Conservation (phyloP, 2,329 filamentous ascomycete species). For the Paramyrothecium sp. region DNA sequence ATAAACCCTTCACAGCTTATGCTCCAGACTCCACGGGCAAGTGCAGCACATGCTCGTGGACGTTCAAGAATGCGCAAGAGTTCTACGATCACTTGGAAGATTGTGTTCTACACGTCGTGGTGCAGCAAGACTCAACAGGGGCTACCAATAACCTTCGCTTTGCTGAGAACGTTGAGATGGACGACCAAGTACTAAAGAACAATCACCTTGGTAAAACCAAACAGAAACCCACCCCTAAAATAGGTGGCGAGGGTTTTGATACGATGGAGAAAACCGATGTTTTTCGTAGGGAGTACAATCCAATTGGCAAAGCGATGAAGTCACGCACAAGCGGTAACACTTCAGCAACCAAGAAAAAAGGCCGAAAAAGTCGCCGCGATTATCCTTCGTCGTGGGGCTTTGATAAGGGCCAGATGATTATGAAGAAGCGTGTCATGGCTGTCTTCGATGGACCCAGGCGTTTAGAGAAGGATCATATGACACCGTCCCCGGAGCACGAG, state of each 20-base stretch:
- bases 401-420: slow-evolving; percentile 89
- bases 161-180: too few species aligned
- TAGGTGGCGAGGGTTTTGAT: slow-evolving; percentile 56
- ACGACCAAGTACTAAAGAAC: slow-evolving; percentile 63
- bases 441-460: slow-evolving; percentile 89
- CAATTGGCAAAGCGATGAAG: too few species aligned
- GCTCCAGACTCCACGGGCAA: too few species aligned
- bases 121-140: slow-evolving; percentile 69
- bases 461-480: slow-evolving; percentile 98
- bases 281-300: too few species aligned
- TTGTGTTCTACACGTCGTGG: slow-evolving; percentile 69
- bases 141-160: too few species aligned
- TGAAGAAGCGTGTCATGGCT: slow-evolving; percentile 94
- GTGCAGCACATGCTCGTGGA: slow-evolving; percentile 90
- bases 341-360: slow-evolving; percentile 56
- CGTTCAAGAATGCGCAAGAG: slow-evolving; percentile 90
- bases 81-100: slow-evolving; percentile 96
- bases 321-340: too few species aligned
- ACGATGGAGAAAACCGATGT: too few species aligned
- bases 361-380: slow-evolving; percentile 88
- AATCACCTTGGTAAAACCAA: slow-evolving; percentile 54
- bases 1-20: too few species aligned
- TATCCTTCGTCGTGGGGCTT: slow-evolving; percentile 95
- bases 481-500: slow-evolving; percentile 93
- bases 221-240: slow-evolving; percentile 31